Conservation (phyloP, 371 early-diverging fungal genomes). For the Mucor circinelloides region DNA sequence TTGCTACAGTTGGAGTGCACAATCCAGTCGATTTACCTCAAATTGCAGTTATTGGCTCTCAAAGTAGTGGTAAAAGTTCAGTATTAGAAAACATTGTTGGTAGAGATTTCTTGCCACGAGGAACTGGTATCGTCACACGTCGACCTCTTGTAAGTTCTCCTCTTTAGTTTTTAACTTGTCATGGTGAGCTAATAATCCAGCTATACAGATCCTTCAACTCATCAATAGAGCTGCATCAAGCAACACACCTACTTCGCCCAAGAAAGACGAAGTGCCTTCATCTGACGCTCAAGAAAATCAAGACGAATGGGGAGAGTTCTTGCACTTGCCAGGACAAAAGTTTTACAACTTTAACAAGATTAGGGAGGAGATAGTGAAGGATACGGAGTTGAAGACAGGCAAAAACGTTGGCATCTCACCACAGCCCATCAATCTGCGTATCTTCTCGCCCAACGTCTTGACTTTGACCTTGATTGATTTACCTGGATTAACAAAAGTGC, state of each 20-base stretch:
- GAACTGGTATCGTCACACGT: constrained; percentile 95
- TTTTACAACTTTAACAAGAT: constrained; percentile 93
- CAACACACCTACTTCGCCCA: constrained; percentile 7
- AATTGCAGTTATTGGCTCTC: constrained; percentile 97
- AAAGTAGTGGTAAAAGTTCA: constrained; percentile 97
- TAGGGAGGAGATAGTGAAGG: constrained; percentile 89
- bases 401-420: constrained; percentile 89
- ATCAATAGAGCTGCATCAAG: constrained; percentile 80
- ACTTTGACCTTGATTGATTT: constrained; percentile 98
- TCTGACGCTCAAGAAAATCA: constrained; percentile 48
- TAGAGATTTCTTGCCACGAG: constrained; percentile 97
- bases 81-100: constrained; percentile 99
- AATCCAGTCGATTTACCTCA: constrained; percentile 99
- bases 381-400: constrained; percentile 93
- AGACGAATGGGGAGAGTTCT: constrained; percentile 96
- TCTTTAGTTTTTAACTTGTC: not conserved
- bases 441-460: constrained; percentile 94
- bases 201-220: constrained; percentile 83
- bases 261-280: constrained; percentile 13
- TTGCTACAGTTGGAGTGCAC: constrained; percentile 92
- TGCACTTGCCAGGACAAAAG: constrained; percentile 92
- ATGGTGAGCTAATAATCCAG: too few species aligned
- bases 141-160: constrained; percentile 88
- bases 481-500: constrained; percentile 98
- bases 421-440: constrained; percentile 92